Base-by-base conservation (phyloP, 352 stramenopile genomes). In the Pythium guiyangense region DNA sequence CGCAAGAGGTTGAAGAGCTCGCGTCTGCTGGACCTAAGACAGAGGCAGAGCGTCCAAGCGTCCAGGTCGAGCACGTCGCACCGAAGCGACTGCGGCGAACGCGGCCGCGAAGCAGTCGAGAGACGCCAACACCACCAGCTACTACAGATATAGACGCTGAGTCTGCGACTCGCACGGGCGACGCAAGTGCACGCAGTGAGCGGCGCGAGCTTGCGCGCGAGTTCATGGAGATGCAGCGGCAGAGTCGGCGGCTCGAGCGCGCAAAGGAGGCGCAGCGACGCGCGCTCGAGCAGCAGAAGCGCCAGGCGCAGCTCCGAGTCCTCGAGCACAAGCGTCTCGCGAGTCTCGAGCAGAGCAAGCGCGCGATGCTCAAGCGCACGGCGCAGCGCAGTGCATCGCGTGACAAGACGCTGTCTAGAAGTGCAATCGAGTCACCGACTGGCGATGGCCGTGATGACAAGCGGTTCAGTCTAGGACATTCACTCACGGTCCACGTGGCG, bases 221-320 rank as follows among this genome's bases (percentile, higher is more conserved):
- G 50, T 88, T 78, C 34, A 90, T 92, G 66, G 49, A 74, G n/a
- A 22, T 85, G 6, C 79, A 92, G 47, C 80, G 84, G 54, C 68
- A 77, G 11, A 75, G 60, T 54, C 74, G 81, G 18, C 54, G 60
- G 40, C 51, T 81, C 6, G 54, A 60, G 31, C 67, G 59, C 42
- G 63, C 58, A 25, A 77, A 79, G 44, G 39, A 64, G 42, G 73
- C 72, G 35, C 56, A 86, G 35, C 60, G 70, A 37, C 56, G 60
- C 9, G 68, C 76, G 39, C 62, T 64, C 45, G 70, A 75, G 42
- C 68, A 73, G 39, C 71, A 72, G 45, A 69, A 73, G 31, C 64
- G 66, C 17, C 53, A 73, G 6, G 63, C 82, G n/a, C 65, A 87
- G 53, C 64, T 85, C 10, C 42, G 74, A 67, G 49, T 49, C 48